Conservation (phyloP, 805 yeast genomes). For the Spathaspora arborariae region DNA sequence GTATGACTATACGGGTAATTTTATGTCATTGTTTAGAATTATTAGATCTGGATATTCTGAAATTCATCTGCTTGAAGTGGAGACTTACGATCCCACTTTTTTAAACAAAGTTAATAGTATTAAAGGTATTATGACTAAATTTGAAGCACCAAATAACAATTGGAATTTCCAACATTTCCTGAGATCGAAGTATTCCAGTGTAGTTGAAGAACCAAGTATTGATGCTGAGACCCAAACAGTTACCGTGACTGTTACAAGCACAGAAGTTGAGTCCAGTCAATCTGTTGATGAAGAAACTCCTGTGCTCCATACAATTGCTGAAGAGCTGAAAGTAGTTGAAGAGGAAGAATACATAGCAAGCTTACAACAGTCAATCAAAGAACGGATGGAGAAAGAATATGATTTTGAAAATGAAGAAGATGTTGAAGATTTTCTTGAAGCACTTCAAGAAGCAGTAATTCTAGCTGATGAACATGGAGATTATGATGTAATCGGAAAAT, state of each 20-base stretch:
- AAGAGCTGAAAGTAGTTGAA: neutral
- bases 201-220: neutral
- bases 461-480: too few species aligned
- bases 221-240: constrained; percentile 3
- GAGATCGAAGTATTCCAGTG: neutral
- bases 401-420: neutral
- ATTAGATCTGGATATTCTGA: constrained; percentile 14
- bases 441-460: too few species aligned
- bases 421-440: too few species aligned
- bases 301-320: neutral
- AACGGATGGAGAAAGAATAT: neutral
- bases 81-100: constrained; percentile 27
- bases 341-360: neutral
- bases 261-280: neutral
- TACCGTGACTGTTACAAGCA: constrained; percentile 8
- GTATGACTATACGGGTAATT: constrained; percentile 30
- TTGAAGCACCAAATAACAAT: constrained; percentile 19
- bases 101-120: constrained; percentile 28
- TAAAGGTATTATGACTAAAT: constrained; percentile 15
- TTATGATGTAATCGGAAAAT: too few species aligned
- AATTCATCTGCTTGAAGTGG: constrained; percentile 14
- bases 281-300: neutral
- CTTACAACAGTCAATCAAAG: too few species aligned
- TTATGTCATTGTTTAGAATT: constrained; percentile 22
- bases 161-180: constrained; percentile 26